These are phyloP conservation scores for Ophiostoma sp. DNA, from an alignment of 2,329 filamentous ascomycete species.

Conservation along the genomic window DNA sequence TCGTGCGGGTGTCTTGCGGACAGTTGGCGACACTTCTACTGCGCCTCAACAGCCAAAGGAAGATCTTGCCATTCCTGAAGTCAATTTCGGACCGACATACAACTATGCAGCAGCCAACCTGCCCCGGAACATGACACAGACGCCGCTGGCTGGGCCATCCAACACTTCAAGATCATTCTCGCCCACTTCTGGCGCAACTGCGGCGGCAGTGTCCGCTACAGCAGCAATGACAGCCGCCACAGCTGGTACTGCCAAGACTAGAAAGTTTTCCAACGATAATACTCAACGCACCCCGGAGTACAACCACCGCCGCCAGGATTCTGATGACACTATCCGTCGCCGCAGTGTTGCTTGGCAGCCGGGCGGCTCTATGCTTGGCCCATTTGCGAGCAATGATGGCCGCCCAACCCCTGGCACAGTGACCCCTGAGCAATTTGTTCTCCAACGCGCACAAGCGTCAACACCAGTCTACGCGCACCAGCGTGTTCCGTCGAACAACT, in stretches of 20 bases:
- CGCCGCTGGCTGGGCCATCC: constrained; percentile 21
- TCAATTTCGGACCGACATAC: constrained; percentile 83
- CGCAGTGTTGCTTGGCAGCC: constrained; percentile 73
- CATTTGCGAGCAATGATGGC: constrained; percentile 42
- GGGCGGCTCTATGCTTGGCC: constrained; percentile 48
- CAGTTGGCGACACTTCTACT: constrained; percentile 54
- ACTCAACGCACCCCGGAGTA: constrained; percentile 12
- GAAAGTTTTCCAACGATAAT: background rate
- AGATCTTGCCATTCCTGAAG: constrained; percentile 58
- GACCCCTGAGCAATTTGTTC: constrained; percentile 76
- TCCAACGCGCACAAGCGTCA: constrained; percentile 61
- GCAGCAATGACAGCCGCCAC: constrained; percentile 13
- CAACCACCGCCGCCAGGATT: constrained; percentile 43
- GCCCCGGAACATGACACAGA: constrained; percentile 33
- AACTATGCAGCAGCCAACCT: constrained; percentile 48
- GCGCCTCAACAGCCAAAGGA: constrained; percentile 16
- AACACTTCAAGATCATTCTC: constrained; percentile 10
- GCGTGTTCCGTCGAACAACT: constrained; percentile 52
- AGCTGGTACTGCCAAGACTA: background rate
- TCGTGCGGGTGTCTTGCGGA: constrained; percentile 73
- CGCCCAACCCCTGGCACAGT: constrained; percentile 37
- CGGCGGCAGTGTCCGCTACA: background rate
- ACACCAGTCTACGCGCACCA: constrained; percentile 56
- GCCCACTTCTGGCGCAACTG: background rate
- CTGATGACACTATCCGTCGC: constrained; percentile 52